A percentile compares a stretch with the other conserved stretches of the same genome.
These are phyloP conservation scores for Hansenula sp. DNA, from an alignment of 1,139 yeast species.

Conservation along the genomic window DNA sequence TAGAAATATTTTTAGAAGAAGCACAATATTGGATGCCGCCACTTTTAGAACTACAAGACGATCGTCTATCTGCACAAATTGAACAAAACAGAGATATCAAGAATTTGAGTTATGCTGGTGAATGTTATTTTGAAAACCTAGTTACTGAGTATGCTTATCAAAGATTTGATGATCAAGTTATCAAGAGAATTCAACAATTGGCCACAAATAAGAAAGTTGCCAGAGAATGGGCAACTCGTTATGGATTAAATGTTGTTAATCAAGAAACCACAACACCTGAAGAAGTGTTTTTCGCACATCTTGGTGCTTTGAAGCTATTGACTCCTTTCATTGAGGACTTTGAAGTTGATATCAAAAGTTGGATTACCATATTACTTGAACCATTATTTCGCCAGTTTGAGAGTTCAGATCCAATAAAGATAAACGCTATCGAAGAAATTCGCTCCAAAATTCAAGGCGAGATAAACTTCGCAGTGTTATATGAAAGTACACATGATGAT, in stretches of 20 bases:
- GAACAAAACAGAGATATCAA: constrained; percentile 1
- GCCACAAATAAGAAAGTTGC: constrained; percentile 5
- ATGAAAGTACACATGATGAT: too few relatives aligned
- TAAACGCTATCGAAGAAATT: too few relatives aligned
- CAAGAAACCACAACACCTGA: neutral
- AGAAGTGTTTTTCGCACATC: neutral
- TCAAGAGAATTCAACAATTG: constrained; percentile 2
- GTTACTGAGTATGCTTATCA: constrained; percentile 7
- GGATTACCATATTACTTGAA: neutral
- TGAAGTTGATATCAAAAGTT: neutral
- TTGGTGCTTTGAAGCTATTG: neutral
- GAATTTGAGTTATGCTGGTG: constrained; percentile 9
- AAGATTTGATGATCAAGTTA: constrained; percentile 11
- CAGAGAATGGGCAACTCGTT: constrained; percentile 8
- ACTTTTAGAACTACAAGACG: constrained; percentile 6
- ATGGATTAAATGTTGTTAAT: constrained; percentile 4
- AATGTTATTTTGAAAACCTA: constrained; percentile 6
- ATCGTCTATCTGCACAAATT: constrained; percentile 2
- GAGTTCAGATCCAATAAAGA: too few relatives aligned
- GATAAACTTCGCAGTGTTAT: too few relatives aligned
- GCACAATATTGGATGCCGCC: constrained; percentile 6
- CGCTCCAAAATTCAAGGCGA: too few relatives aligned
- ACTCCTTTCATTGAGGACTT: neutral
- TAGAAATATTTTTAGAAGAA: constrained; percentile 3
- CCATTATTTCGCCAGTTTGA: neutral